Conservation (phyloP, 1,139 yeast genomes). For the Yamadazyma epiphylla region DNA sequence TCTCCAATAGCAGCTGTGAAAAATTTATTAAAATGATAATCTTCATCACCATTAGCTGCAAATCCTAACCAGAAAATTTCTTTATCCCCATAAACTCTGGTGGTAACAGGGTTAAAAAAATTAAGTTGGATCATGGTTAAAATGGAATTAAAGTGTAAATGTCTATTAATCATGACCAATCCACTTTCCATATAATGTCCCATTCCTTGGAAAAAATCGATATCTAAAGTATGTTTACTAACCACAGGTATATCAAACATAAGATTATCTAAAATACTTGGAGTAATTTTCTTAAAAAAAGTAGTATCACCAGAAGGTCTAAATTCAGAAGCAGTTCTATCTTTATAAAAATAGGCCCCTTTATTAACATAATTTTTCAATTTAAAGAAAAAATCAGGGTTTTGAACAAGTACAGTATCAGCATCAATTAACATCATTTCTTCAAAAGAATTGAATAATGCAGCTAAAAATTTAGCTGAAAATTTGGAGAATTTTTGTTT, state of each 20-base stretch:
- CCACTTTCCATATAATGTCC: conserved; percentile 33
- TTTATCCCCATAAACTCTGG: conserved; percentile 30
- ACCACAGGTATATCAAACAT: conserved; percentile 30
- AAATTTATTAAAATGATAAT: conserved; percentile 24
- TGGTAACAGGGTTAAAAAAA: conserved; percentile 20
- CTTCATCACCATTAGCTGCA: conserved; percentile 30
- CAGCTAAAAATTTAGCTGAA: conserved; percentile 30
- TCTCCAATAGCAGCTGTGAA: conserved; percentile 29
- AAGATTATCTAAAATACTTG: conserved; percentile 24
- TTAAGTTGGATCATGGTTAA: conserved; percentile 27
- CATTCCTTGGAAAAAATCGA: conserved; percentile 26
- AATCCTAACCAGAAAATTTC: conserved; percentile 35
- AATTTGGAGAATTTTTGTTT: conserved; percentile 21
- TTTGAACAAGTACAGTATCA: conserved; percentile 28
- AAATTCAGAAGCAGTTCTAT: conserved; percentile 26
- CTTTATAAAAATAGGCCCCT: conserved; percentile 32
- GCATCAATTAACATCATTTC: conserved; percentile 34
- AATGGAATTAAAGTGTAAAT: conserved; percentile 25
- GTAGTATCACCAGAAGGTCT: conserved; percentile 21
- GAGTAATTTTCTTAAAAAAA: conserved; percentile 25
- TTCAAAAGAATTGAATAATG: conserved; percentile 31
- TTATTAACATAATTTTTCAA: conserved; percentile 19
- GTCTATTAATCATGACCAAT: conserved; percentile 24
- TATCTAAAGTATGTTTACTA: conserved; percentile 18
- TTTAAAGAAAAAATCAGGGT: conserved; percentile 27